Evolutionary conservation across 257 asterid genomes (phyloP).

Genomic region (Solanum raphanifolium): DNA sequence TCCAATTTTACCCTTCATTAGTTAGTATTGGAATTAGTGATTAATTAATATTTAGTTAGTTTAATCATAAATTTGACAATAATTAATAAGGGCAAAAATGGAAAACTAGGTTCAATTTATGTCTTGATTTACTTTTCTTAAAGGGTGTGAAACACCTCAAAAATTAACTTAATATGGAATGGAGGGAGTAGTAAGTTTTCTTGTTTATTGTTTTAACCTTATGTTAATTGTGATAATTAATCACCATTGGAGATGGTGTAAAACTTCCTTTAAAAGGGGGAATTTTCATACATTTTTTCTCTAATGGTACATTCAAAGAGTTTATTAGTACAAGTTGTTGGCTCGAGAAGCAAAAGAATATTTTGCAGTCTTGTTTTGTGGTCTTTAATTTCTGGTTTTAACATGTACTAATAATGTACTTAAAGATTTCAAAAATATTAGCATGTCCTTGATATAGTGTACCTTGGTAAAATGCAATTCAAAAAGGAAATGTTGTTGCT

Average conservation of each 20-base stretch:
- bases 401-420: neutral
- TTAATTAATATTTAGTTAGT: no score
- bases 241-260: neutral
- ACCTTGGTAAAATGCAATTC: neutral
- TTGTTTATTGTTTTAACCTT: neutral
- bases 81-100: no score
- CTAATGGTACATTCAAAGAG: neutral
- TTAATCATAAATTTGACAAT: no score
- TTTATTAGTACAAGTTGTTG: conserved; percentile 4
- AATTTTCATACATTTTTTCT: neutral
- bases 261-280: neutral
- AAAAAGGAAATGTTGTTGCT: neutral
- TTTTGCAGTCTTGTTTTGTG: conserved; percentile 3
- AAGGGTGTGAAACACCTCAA: no score
- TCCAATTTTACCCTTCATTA: no score
- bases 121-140: no score
- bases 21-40: no score
- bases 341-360: conserved; percentile 12
- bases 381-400: neutral
- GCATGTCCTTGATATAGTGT: neutral
- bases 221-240: neutral
- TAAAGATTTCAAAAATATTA: neutral
- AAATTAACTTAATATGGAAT: no score
- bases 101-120: no score
- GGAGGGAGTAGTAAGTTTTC: neutral